Percentiles rank a stretch among this genome's conserved stretches.
These are phyloP conservation scores for Hibiscus syriacus DNA, from an alignment of 345 rosid species.

Conservation along the genomic window DNA sequence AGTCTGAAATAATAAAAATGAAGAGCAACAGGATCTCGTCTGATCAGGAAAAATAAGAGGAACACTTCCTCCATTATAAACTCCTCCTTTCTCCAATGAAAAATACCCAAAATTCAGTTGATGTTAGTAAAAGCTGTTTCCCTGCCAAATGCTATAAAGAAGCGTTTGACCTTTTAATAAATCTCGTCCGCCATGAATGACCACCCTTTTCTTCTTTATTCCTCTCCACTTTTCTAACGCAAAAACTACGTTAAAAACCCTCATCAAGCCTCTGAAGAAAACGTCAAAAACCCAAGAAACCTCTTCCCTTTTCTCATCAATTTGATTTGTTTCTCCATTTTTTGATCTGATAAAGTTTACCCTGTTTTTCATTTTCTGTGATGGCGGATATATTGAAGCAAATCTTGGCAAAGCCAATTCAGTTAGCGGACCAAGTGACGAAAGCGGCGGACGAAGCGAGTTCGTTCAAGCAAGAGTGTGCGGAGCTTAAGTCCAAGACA, in stretches of 20 bases:
- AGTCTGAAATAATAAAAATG: too few species aligned
- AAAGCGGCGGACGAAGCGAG: too few species aligned
- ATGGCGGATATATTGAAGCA: too few species aligned
- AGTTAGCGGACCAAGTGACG: slow-evolving; percentile 73
- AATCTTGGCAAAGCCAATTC: slow-evolving; percentile 72
- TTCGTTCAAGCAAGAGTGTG: too few species aligned
- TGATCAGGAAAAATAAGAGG: too few species aligned
- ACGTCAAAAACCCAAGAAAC: neutral
- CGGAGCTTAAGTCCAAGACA: too few species aligned
- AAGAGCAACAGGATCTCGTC: too few species aligned
- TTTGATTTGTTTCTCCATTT: neutral
- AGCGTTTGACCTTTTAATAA: slow-evolving; percentile 44
- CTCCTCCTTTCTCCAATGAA: too few species aligned
- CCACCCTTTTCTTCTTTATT: neutral
- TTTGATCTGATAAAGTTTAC: slow-evolving; percentile 3
- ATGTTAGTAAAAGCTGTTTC: neutral
- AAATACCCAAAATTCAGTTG: neutral
- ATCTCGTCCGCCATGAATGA: too few species aligned
- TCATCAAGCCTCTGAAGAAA: slow-evolving; percentile 15
- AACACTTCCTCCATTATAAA: too few species aligned
- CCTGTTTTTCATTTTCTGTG: neutral
- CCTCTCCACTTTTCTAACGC: neutral
- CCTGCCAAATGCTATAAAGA: neutral
- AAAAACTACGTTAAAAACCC: neutral
- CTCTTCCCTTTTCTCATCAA: neutral